Evolutionary conservation across 768 basidiomycete genomes (phyloP), one percentile per base, ranked within the genome.

Genomic region (Russula sp.): DNA sequence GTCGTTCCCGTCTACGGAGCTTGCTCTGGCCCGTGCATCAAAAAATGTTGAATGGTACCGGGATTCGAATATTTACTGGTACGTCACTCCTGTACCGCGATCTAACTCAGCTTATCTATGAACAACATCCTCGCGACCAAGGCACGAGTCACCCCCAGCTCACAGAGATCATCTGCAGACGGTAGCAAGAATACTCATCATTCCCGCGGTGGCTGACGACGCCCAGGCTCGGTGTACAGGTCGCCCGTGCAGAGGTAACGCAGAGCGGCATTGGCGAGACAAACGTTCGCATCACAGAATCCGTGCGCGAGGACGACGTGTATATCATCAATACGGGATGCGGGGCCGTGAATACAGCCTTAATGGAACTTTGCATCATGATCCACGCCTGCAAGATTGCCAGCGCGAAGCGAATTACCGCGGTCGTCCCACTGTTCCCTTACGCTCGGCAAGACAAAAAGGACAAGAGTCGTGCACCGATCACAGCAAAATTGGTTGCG

Each of bases 291-390:
- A 93, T 99, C 72, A 82, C 83, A 66, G 94, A 98, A 76, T 94
- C 91, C 48, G 96, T 99, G 39, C 90, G 97, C 64, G 95, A 98
- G 76, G 91, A 93, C 73, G 97, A 98, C 73, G 96, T 98, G 53
- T 99, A 98, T 76, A 98, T 99, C 74, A 87, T 99, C 78, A 97
- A 94, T 75, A 92, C 93, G 42, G 89, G 92, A 14, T 87, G 87
- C 69, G 85, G 88, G 25, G 78, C 85, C 59, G 84, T 98, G 68
- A 98, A 98, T 71, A 94, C 92, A 32, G 81, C 95, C 43, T 83
- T 99, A 65, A 98, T 99, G 93, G 97, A 98, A 74, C 83, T 94
- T 49, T 93, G 95, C 73, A 98, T 98, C 70, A 96, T 99, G 93
- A 93, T 98, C 70, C 95, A 98, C 72, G 95, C 97, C 10, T 97